Evolutionary conservation across 2,329 filamentous ascomycete genomes (phyloP), one percentile per base, ranked within the genome.

Genomic region (Aspergillus ibericus): DNA sequence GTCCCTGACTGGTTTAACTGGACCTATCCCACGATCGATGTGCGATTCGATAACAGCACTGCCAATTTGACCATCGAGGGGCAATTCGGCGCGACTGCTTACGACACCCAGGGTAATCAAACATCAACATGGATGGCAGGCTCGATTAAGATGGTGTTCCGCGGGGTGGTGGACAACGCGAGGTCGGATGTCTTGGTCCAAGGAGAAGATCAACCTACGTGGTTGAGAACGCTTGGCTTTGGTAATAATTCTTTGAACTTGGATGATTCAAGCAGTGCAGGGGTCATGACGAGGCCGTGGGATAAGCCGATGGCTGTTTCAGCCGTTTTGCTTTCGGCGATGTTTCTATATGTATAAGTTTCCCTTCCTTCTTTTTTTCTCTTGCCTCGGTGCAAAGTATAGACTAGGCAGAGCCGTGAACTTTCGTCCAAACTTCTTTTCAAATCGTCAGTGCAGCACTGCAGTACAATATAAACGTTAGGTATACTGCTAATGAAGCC

Each of bases 191-290:
- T 60, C 10, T 22, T 58, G 10, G 32, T 35, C 5, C 6, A 12
- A 38, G 46, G 40, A 15, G 13, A 15, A 13, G 34, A 15, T 34
- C 15, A 47, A 5, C 52, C 52, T 15, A 32, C 27, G 18, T 60
- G 58, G 58, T 47, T 20, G 13, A 44, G 34, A 12, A 58, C 55
- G 7, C 35, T 60, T 3, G 58, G 58, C 8, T 60, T 60, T 52
- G 55, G 34, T 29, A 60, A 60, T 52, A 52, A 55, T 18, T 58
- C 58, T 7, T 13, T 40, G 46, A 60, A 55, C 53, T 35, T 57
- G 54, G 46, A 50, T 53, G 10, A 32, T 32, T 9, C 7, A 32
- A 32, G 29, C 29, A 9, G 29, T 10, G 29, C 29, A 32, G 9
- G 12, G 29, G 12, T 1, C 29, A 10, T 32, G 9, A 9, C 29